A percentile compares a stretch with the other conserved stretches of the same genome.
Conservation (phyloP, 176 grass and related monocot species). For the Ensete ventricosum region DNA sequence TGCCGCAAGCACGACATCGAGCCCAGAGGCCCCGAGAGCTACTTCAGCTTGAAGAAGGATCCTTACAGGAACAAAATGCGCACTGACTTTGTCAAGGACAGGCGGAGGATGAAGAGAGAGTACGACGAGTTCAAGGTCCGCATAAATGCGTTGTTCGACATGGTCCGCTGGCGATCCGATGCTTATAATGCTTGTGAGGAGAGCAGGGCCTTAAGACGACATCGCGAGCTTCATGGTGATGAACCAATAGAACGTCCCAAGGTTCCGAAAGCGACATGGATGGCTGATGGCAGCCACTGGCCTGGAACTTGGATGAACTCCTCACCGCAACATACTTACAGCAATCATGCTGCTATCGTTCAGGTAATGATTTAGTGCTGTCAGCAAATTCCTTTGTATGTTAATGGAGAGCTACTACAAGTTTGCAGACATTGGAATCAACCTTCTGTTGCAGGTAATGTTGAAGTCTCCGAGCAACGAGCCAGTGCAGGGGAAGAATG, state of each 20-base stretch:
- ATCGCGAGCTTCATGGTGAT: slow-evolving; percentile 3
- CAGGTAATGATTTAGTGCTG: slow-evolving; percentile 22
- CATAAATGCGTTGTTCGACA: slow-evolving; percentile 28
- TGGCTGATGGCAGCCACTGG: slow-evolving; percentile 37
- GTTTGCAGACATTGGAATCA: not conserved
- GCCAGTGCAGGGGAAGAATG: not conserved
- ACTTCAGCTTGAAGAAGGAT: slow-evolving; percentile 31
- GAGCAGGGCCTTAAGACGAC: slow-evolving; percentile 1
- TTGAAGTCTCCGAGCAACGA: slow-evolving; percentile 7
- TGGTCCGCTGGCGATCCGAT: slow-evolving; percentile 25
- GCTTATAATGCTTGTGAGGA: slow-evolving; percentile 19
- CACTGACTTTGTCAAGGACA: slow-evolving; percentile 33
- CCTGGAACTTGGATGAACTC: slow-evolving; percentile 28
- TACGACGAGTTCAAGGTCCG: slow-evolving; percentile 43
- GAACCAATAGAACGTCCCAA: not conserved
- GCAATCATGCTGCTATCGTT: slow-evolving; percentile 32
- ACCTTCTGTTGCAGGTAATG: slow-evolving; percentile 1
- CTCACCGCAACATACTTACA: slow-evolving; percentile 13
- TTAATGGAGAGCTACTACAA: not conserved
- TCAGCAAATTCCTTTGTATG: not conserved
- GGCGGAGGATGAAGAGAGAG: slow-evolving; percentile 34
- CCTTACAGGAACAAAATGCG: slow-evolving; percentile 34
- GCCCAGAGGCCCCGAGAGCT: slow-evolving; percentile 30
- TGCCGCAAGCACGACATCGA: slow-evolving; percentile 39
- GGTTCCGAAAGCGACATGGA: slow-evolving; percentile 31